Percentiles rank a stretch among this genome's conserved stretches.
Evolutionary conservation across 2,329 filamentous ascomycete species (phyloP).

Genomic region (Penicillium verrucosum): DNA sequence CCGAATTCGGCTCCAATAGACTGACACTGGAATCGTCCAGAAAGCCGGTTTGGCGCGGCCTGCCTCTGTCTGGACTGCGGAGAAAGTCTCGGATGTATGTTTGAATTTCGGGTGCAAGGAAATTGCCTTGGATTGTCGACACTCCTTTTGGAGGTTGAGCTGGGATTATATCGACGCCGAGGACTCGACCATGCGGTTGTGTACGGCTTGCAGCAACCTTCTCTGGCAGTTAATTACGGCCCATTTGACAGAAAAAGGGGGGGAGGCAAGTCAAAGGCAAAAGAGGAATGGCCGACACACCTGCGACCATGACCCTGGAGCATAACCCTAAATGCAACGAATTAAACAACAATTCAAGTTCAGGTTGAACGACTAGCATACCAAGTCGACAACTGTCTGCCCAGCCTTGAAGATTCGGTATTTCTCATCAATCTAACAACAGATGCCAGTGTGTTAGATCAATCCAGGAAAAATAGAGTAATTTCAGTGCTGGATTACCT

Average conservation of each 20-base stretch:
- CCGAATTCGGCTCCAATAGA: constrained; percentile 7
- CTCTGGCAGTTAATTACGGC: constrained; percentile 11
- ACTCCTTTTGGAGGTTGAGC: constrained; percentile 86
- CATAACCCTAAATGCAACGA: constrained; percentile 39
- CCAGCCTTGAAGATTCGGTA: constrained; percentile 74
- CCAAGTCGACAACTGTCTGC: constrained; percentile 86
- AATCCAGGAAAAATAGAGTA: background rate
- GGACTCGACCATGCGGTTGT: constrained; percentile 69
- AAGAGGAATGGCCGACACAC: constrained; percentile 29
- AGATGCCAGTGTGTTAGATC: constrained; percentile 2
- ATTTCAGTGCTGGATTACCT: constrained; percentile 51
- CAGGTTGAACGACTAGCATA: constrained; percentile 36
- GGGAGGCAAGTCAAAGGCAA: background rate
- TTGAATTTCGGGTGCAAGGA: constrained; percentile 72
- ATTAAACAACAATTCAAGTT: background rate
- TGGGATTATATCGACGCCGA: constrained; percentile 93
- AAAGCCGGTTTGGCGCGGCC: constrained; percentile 40
- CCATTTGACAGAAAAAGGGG: background rate
- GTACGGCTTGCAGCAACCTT: constrained; percentile 80
- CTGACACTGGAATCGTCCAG: constrained; percentile 7
- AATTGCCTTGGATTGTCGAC: constrained; percentile 94
- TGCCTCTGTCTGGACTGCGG: constrained; percentile 58
- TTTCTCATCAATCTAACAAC: constrained; percentile 70
- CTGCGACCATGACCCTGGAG: constrained; percentile 61
- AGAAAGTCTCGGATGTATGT: constrained; percentile 75